These are phyloP conservation scores for Dioscorea zingiberensis DNA, from an alignment of 106 monocot species.

Conservation along the genomic window DNA sequence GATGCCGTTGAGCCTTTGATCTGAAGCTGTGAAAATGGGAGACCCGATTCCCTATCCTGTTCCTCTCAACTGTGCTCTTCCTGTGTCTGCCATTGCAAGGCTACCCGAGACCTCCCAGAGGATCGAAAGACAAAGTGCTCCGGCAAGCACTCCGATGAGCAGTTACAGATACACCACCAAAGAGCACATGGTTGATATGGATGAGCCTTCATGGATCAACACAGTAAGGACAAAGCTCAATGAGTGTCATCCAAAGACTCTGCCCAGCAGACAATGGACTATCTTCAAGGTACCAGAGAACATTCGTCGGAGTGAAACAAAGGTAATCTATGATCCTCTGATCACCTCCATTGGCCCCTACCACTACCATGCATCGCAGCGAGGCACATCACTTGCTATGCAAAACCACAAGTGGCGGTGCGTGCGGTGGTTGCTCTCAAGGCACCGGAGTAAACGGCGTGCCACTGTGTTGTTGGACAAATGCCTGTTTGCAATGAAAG, in stretches of 20 bases:
- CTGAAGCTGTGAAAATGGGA: neutral
- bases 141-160: neutral
- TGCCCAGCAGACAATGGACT: neutral
- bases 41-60: neutral
- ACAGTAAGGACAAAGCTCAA: neutral
- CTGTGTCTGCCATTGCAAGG: neutral
- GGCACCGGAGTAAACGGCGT: neutral
- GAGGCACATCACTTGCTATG: neutral
- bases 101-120: neutral
- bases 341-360: neutral
- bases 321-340: neutral
- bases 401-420: conserved; percentile 1
- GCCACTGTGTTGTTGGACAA: neutral
- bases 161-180: neutral
- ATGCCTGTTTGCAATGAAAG: neutral
- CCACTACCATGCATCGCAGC: neutral
- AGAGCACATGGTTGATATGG: neutral
- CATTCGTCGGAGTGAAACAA: neutral
- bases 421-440: neutral
- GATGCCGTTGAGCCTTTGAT: neutral
- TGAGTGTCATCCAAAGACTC: neutral
- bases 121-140: neutral
- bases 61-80: neutral
- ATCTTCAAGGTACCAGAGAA: conserved; percentile 1
- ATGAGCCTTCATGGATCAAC: neutral